These are phyloP conservation scores for Tardiomyces depauwii DNA, from an alignment of 1,139 yeast species.

Conservation along the genomic window DNA sequence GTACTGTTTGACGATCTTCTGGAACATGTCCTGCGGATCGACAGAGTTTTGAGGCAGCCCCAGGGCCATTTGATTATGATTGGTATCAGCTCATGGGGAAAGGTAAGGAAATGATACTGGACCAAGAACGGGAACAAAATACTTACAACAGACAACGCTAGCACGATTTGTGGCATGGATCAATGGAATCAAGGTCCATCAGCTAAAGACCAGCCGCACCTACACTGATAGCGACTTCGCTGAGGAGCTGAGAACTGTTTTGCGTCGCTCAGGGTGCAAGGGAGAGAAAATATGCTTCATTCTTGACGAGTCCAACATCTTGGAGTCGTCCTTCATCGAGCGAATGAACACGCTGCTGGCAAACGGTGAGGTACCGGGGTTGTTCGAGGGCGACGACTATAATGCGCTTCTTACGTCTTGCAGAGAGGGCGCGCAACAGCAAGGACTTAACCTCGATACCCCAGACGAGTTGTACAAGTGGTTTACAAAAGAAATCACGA, in stretches of 20 bases:
- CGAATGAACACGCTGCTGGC: slow-evolving; percentile 88
- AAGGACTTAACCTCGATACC: slow-evolving; percentile 55
- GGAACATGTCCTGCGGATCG: slow-evolving; percentile 69
- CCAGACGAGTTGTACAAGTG: slow-evolving; percentile 65
- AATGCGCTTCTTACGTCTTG: slow-evolving; percentile 44
- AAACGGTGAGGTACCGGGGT: slow-evolving; percentile 85
- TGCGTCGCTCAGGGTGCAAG: slow-evolving; percentile 38
- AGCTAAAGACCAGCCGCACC: slow-evolving; percentile 44
- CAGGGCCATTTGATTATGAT: slow-evolving; percentile 87
- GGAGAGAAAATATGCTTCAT: slow-evolving; percentile 64
- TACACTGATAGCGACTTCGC: slow-evolving; percentile 62
- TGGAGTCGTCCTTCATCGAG: slow-evolving; percentile 74
- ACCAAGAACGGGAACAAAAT: background rate
- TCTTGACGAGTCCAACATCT: slow-evolving; percentile 69
- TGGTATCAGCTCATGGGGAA: slow-evolving; percentile 83
- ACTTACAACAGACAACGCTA: slow-evolving; percentile 30
- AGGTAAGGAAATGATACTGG: slow-evolving; percentile 17
- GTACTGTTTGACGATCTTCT: slow-evolving; percentile 61
- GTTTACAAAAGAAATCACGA: slow-evolving; percentile 60
- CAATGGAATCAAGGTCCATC: slow-evolving; percentile 58
- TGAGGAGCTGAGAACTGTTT: slow-evolving; percentile 41
- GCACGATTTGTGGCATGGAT: slow-evolving; percentile 86
- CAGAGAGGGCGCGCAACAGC: slow-evolving; percentile 44
- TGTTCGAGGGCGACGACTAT: slow-evolving; percentile 70
- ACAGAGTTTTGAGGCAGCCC: slow-evolving; percentile 70